phyloP scores from a whole-genome alignment of 257 asterid genomes.

The Forsythia viridissima region DNA sequence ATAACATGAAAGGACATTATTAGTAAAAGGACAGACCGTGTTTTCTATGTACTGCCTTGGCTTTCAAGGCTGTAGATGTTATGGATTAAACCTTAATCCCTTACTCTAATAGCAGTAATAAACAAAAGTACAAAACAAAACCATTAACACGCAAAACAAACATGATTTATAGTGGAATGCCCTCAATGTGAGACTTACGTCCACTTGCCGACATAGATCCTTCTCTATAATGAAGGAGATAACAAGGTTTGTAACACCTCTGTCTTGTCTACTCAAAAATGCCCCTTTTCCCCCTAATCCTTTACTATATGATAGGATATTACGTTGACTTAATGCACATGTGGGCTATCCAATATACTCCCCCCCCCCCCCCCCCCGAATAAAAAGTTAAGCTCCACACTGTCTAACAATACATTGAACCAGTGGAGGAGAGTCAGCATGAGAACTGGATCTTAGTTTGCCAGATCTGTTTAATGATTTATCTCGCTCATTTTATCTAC shows the following conservation, averaged over 20 bases:
- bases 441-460: neutral
- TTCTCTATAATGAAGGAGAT: neutral
- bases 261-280: neutral
- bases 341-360: neutral
- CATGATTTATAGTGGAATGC: neutral
- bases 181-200: neutral
- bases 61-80: neutral
- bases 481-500: conserved; percentile 19
- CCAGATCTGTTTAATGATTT: neutral
- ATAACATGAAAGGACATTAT: neutral
- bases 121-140: neutral
- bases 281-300: neutral
- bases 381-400: neutral
- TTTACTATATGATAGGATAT: neutral
- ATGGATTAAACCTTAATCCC: neutral
- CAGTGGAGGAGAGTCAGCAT: neutral
- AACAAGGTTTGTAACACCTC: neutral
- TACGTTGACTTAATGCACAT: neutral
- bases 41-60: neutral
- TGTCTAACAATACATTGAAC: neutral
- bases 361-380: too few species aligned
- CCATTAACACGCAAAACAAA: neutral
- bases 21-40: neutral
- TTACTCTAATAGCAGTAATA: too few species aligned
- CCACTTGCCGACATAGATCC: neutral